Base-by-base conservation (phyloP, 495 filamentous ascomycete species). In the Hypoxylon fragiforme region DNA sequence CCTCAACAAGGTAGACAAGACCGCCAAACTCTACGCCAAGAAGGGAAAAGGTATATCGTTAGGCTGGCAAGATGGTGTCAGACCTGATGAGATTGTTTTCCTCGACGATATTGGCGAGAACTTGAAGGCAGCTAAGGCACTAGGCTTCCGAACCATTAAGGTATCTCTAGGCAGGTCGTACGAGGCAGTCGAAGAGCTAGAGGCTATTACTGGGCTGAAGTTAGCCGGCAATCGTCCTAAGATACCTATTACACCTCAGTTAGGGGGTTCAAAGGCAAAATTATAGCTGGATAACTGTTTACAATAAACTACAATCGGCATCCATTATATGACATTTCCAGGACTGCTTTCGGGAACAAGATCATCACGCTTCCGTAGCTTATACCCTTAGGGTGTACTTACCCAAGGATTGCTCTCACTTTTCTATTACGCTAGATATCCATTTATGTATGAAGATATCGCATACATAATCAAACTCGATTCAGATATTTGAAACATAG, bases 21-120 rank as follows among this genome's bases (percentile, higher is more conserved):
- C 79, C 51, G 81, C 83, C n/a, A 75, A 72, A 68, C 61, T 64
- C 7, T 69, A 79, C 38, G 70, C 69, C 1, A 18, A 42, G 9
- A 61, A 67, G 22, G 68, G 62, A 15, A 69, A 62, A 45, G 70
- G 65, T 5, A 59, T 32, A 50, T 70, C 70, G 44, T 76, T 67
- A 52, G 81, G 79, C 9, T 73, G 80, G 70, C 66, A 61, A 4
- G 62, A 77, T 1, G 82, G 78, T 0, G 71, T 91, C 0, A 70
- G 71, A 53, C 71, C 88, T 0, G 77, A 74, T 7, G 89, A 97
- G 44, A 73, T 96, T 38, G 74, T 95, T 13, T 97, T 98, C 69
- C 69, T 97, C 41, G 94, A 98, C 76, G 94, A 98, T 71, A 97
- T 98, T 65, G 94, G 94, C 0, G 83, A 89, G 74, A 98, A 98